Evolutionary conservation across 257 asterid genomes (phyloP).

Genomic region (Fraxinus excelsior): DNA sequence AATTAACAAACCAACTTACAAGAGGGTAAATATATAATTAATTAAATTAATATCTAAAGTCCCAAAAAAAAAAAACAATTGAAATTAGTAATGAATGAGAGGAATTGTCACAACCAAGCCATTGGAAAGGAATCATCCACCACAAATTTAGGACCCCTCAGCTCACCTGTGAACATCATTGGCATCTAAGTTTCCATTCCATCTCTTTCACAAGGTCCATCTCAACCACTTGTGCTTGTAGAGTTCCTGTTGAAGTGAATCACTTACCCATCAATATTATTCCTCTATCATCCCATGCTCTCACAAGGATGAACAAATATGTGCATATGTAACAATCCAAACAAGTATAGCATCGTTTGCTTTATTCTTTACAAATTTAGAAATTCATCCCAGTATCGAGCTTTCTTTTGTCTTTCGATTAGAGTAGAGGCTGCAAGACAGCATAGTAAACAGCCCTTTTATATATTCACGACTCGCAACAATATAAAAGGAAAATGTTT

Average conservation of each 20-base stretch:
- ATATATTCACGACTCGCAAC: background rate
- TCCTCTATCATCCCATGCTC: background rate
- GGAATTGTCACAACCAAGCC: constrained; percentile 30
- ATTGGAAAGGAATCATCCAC: constrained; percentile 1
- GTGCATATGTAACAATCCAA: too few relatives aligned
- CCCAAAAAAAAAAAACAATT: background rate
- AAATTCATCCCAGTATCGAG: too few relatives aligned
- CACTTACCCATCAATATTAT: constrained; percentile 16
- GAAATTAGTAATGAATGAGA: constrained; percentile 26
- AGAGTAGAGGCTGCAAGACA: too few relatives aligned
- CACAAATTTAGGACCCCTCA: background rate
- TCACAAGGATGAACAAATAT: background rate
- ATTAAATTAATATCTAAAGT: background rate
- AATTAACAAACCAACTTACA: background rate
- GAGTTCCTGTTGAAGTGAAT: constrained; percentile 20
- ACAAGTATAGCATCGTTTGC: background rate
- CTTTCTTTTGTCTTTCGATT: too few relatives aligned
- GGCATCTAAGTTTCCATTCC: constrained; percentile 26
- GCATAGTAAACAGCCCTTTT: too few relatives aligned
- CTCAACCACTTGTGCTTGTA: constrained; percentile 30
- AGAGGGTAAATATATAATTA: background rate
- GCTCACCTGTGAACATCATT: constrained; percentile 34
- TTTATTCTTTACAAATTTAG: too few relatives aligned
- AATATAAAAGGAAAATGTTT: too few relatives aligned
- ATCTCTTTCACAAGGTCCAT: constrained; percentile 34